These are phyloP conservation scores for Thermochaetoides thermophila DNA, from an alignment of 495 filamentous ascomycete genomes.

Conservation along the genomic window DNA sequence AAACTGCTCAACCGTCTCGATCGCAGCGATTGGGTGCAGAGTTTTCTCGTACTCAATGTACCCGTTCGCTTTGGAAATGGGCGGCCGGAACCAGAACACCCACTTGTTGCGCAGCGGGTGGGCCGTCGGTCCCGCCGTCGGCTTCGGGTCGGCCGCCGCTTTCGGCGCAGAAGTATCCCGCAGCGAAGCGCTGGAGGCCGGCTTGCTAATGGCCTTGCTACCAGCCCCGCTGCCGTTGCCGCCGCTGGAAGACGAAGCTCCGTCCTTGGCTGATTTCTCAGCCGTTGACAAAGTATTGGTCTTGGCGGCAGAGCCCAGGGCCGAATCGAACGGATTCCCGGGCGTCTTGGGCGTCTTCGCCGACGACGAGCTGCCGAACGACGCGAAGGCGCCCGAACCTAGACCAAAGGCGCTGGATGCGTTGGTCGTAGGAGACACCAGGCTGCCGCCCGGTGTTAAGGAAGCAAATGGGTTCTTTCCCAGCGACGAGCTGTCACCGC, in stretches of 20 bases:
- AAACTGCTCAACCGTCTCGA: conserved; percentile 78
- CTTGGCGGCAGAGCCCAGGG: conserved; percentile 43
- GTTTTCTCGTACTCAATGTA: conserved; percentile 99
- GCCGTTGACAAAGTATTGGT: conserved; percentile 50
- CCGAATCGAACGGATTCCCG: conserved; percentile 62
- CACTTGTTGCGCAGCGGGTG: conserved; percentile 72
- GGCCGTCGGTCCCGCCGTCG: conserved; percentile 15
- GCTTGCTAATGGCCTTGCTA: conserved; percentile 25
- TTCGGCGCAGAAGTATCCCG: conserved; percentile 22
- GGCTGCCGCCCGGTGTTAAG: conserved; percentile 51
- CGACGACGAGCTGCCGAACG: conserved; percentile 87
- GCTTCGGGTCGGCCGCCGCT: conserved; percentile 7
- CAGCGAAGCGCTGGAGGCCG: conserved; percentile 27
- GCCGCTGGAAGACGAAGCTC: too few relatives aligned
- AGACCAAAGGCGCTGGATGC: conserved; percentile 89
- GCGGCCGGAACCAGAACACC: conserved; percentile 94
- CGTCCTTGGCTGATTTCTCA: conserved; percentile 40
- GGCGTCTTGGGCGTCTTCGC: conserved; percentile 79
- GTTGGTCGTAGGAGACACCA: conserved; percentile 75
- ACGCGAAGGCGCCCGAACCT: conserved; percentile 89
- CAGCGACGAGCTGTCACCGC: conserved; percentile 62
- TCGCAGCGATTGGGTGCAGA: conserved; percentile 66
- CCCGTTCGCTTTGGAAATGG: conserved; percentile 68
- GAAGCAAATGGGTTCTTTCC: conserved; percentile 80
- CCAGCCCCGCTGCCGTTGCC: too few relatives aligned